Conservation (phyloP, 2,329 filamentous ascomycete species). For the Hypoxylon sp. region DNA sequence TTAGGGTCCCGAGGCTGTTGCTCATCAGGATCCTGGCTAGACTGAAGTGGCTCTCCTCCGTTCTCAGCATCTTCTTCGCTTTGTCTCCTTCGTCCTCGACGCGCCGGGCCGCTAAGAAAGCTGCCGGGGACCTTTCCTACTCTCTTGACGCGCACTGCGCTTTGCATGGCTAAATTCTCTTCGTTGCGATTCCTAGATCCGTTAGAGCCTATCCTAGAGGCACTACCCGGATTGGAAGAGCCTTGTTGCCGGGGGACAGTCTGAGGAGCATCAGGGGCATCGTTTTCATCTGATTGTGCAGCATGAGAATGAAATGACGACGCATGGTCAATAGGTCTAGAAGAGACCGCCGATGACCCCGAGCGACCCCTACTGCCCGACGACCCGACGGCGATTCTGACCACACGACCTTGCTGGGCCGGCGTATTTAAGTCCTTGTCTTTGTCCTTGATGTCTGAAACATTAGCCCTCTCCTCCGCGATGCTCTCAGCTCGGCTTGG, state of each 20-base stretch:
- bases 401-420: conserved; percentile 63
- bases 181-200: conserved; percentile 65
- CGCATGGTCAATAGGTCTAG: conserved; percentile 52
- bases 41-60: conserved; percentile 58
- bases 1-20: conserved; percentile 54
- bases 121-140: conserved; percentile 80
- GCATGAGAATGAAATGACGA: conserved; percentile 54
- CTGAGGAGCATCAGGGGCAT: conserved; percentile 62
- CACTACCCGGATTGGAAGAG: conserved; percentile 64
- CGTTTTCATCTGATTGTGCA: conserved; percentile 56
- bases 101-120: conserved; percentile 83
- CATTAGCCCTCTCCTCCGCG: conserved; percentile 56
- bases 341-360: conserved; percentile 55
- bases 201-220: conserved; percentile 66
- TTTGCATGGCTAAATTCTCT: conserved; percentile 75
- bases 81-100: conserved; percentile 76
- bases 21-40: conserved; percentile 59
- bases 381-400: conserved; percentile 67
- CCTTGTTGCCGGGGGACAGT: conserved; percentile 64
- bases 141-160: conserved; percentile 82
- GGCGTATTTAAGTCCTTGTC: conserved; percentile 66
- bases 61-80: conserved; percentile 74
- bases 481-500: conserved; percentile 58
- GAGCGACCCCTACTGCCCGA: conserved; percentile 60
- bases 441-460: conserved; percentile 52